Conservation (phyloP, 805 yeast species). For the Lachancea kluyveri region DNA sequence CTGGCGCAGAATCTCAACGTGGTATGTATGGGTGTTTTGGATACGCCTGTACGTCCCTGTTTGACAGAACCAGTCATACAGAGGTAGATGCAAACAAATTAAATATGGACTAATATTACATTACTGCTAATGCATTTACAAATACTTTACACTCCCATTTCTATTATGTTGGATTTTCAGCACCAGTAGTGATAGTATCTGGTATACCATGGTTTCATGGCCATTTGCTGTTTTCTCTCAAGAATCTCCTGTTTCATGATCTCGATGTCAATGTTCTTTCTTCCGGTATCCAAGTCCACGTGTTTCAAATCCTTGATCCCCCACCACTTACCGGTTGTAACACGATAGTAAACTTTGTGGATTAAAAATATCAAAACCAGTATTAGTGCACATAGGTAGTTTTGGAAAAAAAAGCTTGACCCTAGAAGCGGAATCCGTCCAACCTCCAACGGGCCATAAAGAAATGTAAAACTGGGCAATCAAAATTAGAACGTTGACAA, state of each 20-base stretch:
- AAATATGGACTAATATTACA: no score
- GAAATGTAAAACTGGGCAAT: conserved; percentile 69
- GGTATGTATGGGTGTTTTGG: no score
- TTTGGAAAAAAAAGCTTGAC: conserved; percentile 46
- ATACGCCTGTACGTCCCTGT: no score
- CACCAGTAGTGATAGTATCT: conserved; percentile 36
- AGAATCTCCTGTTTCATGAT: conserved; percentile 38
- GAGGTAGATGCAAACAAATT: no score
- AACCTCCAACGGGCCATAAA: conserved; percentile 49
- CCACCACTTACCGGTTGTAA: conserved; percentile 14
- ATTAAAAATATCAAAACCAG: conserved; percentile 41
- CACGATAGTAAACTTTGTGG: conserved; percentile 41
- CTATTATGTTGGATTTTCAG: conserved; percentile 13
- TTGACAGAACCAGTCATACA: no score
- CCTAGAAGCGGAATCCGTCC: conserved; percentile 28
- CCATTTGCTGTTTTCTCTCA: conserved; percentile 34
- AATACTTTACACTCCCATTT: neutral
- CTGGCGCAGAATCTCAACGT: no score
- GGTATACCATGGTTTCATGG: conserved; percentile 36
- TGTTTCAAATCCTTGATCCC: conserved; percentile 34
- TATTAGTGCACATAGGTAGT: conserved; percentile 52
- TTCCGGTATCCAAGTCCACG: conserved; percentile 49
- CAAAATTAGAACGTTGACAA: conserved; percentile 46
- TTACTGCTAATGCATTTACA: no score
- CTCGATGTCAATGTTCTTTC: conserved; percentile 44